phyloP scores from a whole-genome alignment of 2,329 filamentous ascomycete species.

The Neofusicoccum laricinum region DNA sequence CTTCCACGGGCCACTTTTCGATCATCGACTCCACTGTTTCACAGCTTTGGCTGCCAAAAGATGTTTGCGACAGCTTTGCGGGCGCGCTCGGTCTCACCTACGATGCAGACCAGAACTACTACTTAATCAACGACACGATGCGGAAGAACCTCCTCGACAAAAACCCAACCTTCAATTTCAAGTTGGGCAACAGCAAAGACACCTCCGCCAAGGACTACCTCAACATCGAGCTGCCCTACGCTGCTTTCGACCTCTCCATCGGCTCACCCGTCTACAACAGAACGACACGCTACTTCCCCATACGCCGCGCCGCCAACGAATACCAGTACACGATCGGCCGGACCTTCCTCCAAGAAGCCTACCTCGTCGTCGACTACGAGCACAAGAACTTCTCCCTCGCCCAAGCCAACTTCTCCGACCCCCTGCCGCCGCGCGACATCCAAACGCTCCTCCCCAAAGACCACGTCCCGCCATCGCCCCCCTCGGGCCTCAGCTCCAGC shows the following conservation, averaged over 20 bases:
- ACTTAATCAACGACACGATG: slow-evolving; percentile 37
- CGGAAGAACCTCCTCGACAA: slow-evolving; percentile 29
- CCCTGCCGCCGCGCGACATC: not conserved
- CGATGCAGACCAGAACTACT: slow-evolving; percentile 34
- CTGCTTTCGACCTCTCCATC: not conserved
- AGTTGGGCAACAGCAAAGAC: not conserved
- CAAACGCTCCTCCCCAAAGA: slow-evolving; percentile 17
- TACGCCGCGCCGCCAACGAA: slow-evolving; percentile 35
- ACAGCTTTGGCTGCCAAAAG: slow-evolving; percentile 25
- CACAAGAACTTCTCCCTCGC: slow-evolving; percentile 27
- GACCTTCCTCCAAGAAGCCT: slow-evolving; percentile 36
- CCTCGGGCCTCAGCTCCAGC: too few species aligned
- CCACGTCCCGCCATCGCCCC: slow-evolving; percentile 4
- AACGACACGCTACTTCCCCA: slow-evolving; percentile 32
- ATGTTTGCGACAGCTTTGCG: slow-evolving; percentile 40
- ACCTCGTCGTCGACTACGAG: slow-evolving; percentile 37
- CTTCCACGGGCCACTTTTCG: slow-evolving; percentile 23
- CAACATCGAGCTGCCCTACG: not conserved
- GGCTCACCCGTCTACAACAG: not conserved
- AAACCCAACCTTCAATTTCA: slow-evolving; percentile 38
- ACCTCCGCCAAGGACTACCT: not conserved
- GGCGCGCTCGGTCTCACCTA: slow-evolving; percentile 39
- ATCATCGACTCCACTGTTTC: slow-evolving; percentile 25
- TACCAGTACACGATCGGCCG: slow-evolving; percentile 27
- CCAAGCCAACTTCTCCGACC: not conserved